Conservation (phyloP, 371 early-diverging fungal species). For the Mortierella sp. region DNA sequence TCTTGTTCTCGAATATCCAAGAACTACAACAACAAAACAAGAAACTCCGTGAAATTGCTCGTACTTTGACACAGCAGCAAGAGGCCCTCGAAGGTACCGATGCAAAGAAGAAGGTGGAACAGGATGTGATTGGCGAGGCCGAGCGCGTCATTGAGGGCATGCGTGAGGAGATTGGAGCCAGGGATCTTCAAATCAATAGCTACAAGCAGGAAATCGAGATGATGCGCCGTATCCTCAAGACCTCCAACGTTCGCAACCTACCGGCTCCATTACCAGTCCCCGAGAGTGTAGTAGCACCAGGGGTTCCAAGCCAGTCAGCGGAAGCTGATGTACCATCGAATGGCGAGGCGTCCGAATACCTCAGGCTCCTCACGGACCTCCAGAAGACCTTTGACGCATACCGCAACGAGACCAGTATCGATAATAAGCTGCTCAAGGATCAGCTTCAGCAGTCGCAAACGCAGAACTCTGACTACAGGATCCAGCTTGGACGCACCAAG, state of each 20-base stretch:
- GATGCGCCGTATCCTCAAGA: conserved; percentile 53
- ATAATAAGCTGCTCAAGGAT: conserved; percentile 60
- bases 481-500: conserved; percentile 61
- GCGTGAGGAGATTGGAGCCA: conserved; percentile 55
- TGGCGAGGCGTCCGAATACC: conserved; percentile 26
- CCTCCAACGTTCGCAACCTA: conserved; percentile 23
- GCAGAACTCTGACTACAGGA: conserved; percentile 57
- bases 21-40: conserved; percentile 69
- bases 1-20: conserved; percentile 61
- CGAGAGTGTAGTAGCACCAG: background rate
- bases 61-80: conserved; percentile 58
- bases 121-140: conserved; percentile 61
- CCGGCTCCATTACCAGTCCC: background rate
- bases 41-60: conserved; percentile 61
- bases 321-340: background rate
- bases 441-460: conserved; percentile 55
- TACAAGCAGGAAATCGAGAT: conserved; percentile 63
- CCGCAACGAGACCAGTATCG: conserved; percentile 61
- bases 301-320: background rate
- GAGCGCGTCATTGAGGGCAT: conserved; percentile 58
- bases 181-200: conserved; percentile 54
- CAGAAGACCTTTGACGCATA: conserved; percentile 68
- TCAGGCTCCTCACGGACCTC: conserved; percentile 41
- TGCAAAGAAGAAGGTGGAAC: conserved; percentile 55
- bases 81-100: conserved; percentile 56